These are phyloP conservation scores for Fusarium haematococcum DNA, from an alignment of 2,329 filamentous ascomycete genomes.

Conservation along the genomic window DNA sequence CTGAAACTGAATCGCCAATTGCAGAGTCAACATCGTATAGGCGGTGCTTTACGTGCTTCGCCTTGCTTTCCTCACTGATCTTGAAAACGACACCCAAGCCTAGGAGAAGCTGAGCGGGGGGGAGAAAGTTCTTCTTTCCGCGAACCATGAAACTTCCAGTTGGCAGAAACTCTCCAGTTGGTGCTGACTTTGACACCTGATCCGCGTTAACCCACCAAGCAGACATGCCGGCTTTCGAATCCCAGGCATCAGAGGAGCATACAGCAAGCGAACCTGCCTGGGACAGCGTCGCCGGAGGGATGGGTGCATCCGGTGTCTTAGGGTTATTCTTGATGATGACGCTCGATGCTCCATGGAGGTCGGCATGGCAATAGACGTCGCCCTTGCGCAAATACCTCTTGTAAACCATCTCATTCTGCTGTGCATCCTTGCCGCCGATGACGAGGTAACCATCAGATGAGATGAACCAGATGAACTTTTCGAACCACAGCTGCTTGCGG, in stretches of 20 bases:
- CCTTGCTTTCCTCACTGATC: slow-evolving; percentile 88
- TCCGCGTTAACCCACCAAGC: slow-evolving; percentile 95
- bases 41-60: slow-evolving; percentile 79
- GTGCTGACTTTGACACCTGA: slow-evolving; percentile 88
- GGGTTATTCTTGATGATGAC: slow-evolving; percentile 92
- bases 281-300: slow-evolving; percentile 89
- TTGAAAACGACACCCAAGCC: slow-evolving; percentile 90
- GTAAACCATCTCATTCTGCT: slow-evolving; percentile 95
- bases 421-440: slow-evolving; percentile 86
- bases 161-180: slow-evolving; percentile 82
- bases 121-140: slow-evolving; percentile 91
- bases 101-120: slow-evolving; percentile 86
- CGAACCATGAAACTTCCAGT: slow-evolving; percentile 83
- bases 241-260: slow-evolving; percentile 91
- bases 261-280: slow-evolving; percentile 90
- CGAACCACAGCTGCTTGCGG: slow-evolving; percentile 91
- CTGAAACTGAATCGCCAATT: slow-evolving; percentile 21
- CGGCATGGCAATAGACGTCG: slow-evolving; percentile 92
- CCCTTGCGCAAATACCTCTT: slow-evolving; percentile 86
- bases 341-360: slow-evolving; percentile 84
- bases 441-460: slow-evolving; percentile 96
- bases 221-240: slow-evolving; percentile 94
- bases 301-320: slow-evolving; percentile 81
- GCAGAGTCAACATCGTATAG: slow-evolving; percentile 45
- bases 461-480: slow-evolving; percentile 96